Percentiles rank a stretch among this genome's conserved stretches.
Evolutionary conservation across 805 yeast genomes (phyloP).

Genomic region (Starmerella stellata): DNA sequence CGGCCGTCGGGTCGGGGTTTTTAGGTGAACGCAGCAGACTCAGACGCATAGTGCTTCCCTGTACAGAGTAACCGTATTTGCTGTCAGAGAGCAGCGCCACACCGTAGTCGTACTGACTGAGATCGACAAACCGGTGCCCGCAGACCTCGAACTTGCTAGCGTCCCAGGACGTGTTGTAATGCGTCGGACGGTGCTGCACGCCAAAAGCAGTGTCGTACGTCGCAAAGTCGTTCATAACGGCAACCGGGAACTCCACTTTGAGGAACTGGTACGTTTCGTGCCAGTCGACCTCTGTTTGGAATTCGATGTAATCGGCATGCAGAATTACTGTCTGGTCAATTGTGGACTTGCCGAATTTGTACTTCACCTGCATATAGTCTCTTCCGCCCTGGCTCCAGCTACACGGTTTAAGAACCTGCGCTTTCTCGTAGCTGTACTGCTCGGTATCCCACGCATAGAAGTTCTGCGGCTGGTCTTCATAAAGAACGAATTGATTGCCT

Average conservation of each 20-base stretch:
- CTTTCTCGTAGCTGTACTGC: slow-evolving; percentile 62
- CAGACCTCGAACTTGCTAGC: slow-evolving; percentile 92
- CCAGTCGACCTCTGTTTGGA: slow-evolving; percentile 56
- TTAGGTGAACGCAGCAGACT: slow-evolving; percentile 80
- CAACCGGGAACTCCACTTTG: slow-evolving; percentile 90
- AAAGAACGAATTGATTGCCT: slow-evolving; percentile 66
- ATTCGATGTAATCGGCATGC: slow-evolving; percentile 23
- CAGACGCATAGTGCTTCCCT: slow-evolving; percentile 79
- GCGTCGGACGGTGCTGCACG: slow-evolving; percentile 77
- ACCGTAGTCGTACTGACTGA: slow-evolving; percentile 73
- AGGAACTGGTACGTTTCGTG: slow-evolving; percentile 71
- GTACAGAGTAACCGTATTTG: slow-evolving; percentile 84
- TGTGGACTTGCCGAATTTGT: slow-evolving; percentile 10
- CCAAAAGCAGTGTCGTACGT: slow-evolving; percentile 92
- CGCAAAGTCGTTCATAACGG: slow-evolving; percentile 56
- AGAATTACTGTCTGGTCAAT: slow-evolving; percentile 21
- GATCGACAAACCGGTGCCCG: slow-evolving; percentile 84
- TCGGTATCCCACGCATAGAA: slow-evolving; percentile 99
- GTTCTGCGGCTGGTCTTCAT: slow-evolving; percentile 76
- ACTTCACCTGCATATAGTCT: slow-evolving; percentile 6
- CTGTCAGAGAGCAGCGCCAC: slow-evolving; percentile 66
- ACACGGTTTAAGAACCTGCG: slow-evolving; percentile 28
- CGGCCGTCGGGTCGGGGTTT: slow-evolving; percentile 87
- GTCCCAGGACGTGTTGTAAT: slow-evolving; percentile 90
- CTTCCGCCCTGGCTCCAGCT: slow-evolving; percentile 8